phyloP scores from a whole-genome alignment of 2,329 filamentous ascomycete genomes.

The Claviceps pazoutovae region DNA sequence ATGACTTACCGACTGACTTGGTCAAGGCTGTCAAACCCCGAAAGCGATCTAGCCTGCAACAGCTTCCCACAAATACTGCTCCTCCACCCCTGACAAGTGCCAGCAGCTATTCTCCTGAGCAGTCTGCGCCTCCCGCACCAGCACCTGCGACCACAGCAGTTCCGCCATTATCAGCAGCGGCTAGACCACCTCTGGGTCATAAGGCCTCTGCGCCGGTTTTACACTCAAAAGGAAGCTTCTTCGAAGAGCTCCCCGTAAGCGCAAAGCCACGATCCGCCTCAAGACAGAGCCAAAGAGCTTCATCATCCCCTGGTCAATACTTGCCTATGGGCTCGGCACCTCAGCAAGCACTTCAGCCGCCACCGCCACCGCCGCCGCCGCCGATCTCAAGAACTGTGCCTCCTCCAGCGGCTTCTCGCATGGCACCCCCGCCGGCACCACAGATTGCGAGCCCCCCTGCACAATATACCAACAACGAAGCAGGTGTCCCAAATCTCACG shows the following conservation, averaged over 20 bases:
- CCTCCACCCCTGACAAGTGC: slow-evolving; percentile 47
- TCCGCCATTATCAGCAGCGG: not conserved
- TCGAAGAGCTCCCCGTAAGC: slow-evolving; percentile 59
- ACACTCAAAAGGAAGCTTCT: slow-evolving; percentile 46
- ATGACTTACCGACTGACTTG: slow-evolving; percentile 86
- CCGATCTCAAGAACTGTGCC: slow-evolving; percentile 14
- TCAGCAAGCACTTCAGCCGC: not conserved
- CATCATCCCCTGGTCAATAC: slow-evolving; percentile 25
- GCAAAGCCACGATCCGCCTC: slow-evolving; percentile 48
- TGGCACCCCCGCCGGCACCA: slow-evolving; percentile 8
- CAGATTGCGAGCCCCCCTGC: slow-evolving; percentile 8
- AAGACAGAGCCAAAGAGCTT: slow-evolving; percentile 31
- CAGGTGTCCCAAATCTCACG: slow-evolving; percentile 31
- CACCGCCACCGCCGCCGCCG: slow-evolving; percentile 18
- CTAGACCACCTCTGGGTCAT: slow-evolving; percentile 17
- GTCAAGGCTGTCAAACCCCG: slow-evolving; percentile 44
- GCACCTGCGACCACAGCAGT: slow-evolving; percentile 10
- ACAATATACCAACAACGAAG: slow-evolving; percentile 6
- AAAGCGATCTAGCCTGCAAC: slow-evolving; percentile 48
- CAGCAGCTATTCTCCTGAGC: slow-evolving; percentile 34
- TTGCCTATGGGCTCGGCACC: not conserved
- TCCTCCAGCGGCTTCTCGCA: slow-evolving; percentile 10
- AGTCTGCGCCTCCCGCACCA: slow-evolving; percentile 9
- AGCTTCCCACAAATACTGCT: slow-evolving; percentile 29
- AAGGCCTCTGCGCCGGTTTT: slow-evolving; percentile 23